These are phyloP conservation scores for Vaccinium corymbosum DNA, from an alignment of 148 eudicot genomes.

Conservation along the genomic window DNA sequence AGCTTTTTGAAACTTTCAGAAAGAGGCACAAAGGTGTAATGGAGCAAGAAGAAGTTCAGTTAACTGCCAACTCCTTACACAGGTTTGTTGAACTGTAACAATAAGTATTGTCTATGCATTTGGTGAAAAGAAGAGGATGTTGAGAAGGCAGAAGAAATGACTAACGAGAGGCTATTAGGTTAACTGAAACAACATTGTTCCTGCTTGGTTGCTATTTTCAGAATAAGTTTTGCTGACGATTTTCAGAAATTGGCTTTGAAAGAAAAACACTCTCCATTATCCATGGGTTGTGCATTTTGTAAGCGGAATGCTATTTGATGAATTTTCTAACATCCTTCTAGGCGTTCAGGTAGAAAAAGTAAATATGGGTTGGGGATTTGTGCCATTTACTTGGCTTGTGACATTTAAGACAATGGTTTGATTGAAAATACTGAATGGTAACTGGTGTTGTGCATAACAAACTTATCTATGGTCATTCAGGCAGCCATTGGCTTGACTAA, in stretches of 20 bases:
- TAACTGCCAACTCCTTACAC: slow-evolving; percentile 83
- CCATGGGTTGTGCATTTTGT: neutral
- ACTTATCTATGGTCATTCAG: neutral
- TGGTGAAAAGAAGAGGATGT: neutral
- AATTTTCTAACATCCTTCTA: neutral
- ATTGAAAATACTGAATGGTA: neutral
- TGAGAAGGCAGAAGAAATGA: neutral
- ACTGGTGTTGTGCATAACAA: neutral
- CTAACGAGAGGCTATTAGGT: neutral
- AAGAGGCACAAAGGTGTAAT: slow-evolving; percentile 95
- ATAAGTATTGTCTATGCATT: neutral
- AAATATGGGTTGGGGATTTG: neutral
- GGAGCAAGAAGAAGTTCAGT: slow-evolving; percentile 92
- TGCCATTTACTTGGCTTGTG: neutral
- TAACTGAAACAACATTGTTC: neutral
- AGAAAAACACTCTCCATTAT: neutral
- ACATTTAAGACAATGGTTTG: neutral
- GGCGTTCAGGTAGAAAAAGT: neutral
- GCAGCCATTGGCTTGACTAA: neutral
- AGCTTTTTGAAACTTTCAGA: slow-evolving; percentile 92
- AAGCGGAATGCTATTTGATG: neutral
- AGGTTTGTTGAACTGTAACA: slow-evolving; percentile 47
- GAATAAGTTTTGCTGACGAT: neutral
- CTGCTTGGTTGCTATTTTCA: neutral
- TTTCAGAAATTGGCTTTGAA: neutral